phyloP scores from a whole-genome alignment of 2,329 filamentous ascomycete species.

The Pestalotiopsis sp. region DNA sequence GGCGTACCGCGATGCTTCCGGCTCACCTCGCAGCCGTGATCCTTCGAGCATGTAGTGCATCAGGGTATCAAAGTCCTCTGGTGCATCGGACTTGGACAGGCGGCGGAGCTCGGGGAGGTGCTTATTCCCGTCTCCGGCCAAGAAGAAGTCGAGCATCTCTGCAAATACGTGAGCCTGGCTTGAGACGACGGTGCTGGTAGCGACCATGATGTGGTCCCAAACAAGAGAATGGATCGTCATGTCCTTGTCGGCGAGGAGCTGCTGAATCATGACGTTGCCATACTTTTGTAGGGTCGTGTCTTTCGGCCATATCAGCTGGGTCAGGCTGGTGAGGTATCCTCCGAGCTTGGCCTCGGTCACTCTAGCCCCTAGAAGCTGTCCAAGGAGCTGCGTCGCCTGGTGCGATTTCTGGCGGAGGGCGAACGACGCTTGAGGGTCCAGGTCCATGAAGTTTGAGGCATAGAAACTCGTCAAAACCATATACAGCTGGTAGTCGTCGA shows the following conservation, averaged over 20 bases:
- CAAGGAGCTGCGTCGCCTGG: not conserved
- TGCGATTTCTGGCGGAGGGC: conserved; percentile 1
- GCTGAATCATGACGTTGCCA: conserved; percentile 7
- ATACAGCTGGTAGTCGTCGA: conserved; percentile 55
- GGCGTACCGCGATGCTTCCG: not conserved
- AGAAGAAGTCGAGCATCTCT: conserved; percentile 11
- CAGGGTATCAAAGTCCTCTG: conserved; percentile 6
- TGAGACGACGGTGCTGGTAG: conserved; percentile 6
- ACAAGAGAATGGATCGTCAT: not conserved
- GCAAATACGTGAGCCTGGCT: conserved; percentile 4
- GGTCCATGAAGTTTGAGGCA: not conserved
- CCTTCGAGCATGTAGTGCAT: conserved; percentile 13
- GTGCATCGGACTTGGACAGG: conserved; percentile 5
- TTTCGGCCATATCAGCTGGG: not conserved
- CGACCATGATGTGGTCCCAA: conserved; percentile 1
- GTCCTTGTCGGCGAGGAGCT: not conserved
- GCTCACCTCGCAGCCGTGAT: not conserved
- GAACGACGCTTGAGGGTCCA: not conserved
- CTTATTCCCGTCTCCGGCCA: not conserved
- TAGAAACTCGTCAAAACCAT: conserved; percentile 37
- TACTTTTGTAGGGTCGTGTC: conserved; percentile 6
- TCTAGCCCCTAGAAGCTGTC: conserved; percentile 26
- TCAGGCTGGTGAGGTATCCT: not conserved
- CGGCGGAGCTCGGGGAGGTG: conserved; percentile 7
- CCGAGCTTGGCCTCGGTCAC: not conserved